phyloP scores from a whole-genome alignment of 2,329 filamentous ascomycete species.

The Zymoseptoria crescenta region DNA sequence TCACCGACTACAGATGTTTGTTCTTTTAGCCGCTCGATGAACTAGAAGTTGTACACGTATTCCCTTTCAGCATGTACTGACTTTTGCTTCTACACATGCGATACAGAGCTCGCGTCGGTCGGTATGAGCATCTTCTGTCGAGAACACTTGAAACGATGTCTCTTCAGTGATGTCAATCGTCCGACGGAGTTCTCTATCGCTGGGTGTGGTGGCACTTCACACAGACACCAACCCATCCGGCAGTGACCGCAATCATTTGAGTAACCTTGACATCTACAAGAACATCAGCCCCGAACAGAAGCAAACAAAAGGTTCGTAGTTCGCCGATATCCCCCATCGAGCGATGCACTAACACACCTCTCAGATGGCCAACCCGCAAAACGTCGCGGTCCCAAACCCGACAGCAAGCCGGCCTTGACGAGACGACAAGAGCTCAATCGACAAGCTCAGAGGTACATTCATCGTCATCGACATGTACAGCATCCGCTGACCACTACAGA shows the following conservation, averaged over 20 bases:
- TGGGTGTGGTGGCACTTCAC: constrained; percentile 3
- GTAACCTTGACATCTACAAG: constrained; percentile 48
- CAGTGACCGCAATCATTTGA: constrained; percentile 21
- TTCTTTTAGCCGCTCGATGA: neutral
- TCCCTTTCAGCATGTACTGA: neutral
- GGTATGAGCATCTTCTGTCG: neutral
- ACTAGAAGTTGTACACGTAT: neutral
- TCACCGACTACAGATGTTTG: neutral
- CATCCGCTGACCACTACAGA: constrained; percentile 40
- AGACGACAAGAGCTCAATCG: constrained; percentile 88
- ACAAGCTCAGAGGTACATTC: constrained; percentile 77
- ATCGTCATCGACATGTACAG: neutral
- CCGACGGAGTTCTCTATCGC: constrained; percentile 3
- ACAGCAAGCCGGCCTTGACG: constrained; percentile 89
- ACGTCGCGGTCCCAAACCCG: constrained; percentile 86
- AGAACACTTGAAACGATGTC: neutral
- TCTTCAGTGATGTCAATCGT: constrained; percentile 1
- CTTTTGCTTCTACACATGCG: neutral
- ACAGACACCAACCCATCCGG: constrained; percentile 9
- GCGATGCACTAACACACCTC: constrained; percentile 4
- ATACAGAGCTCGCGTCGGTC: neutral
- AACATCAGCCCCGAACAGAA: constrained; percentile 60
- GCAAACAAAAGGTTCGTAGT: constrained; percentile 60
- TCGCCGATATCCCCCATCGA: neutral
- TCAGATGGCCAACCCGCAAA: constrained; percentile 79